A percentile compares a stretch with the other conserved stretches of the same genome.
These are phyloP conservation scores for Ampelocalamus luodianensis DNA, from an alignment of 176 grass and related monocot genomes.

Conservation along the genomic window DNA sequence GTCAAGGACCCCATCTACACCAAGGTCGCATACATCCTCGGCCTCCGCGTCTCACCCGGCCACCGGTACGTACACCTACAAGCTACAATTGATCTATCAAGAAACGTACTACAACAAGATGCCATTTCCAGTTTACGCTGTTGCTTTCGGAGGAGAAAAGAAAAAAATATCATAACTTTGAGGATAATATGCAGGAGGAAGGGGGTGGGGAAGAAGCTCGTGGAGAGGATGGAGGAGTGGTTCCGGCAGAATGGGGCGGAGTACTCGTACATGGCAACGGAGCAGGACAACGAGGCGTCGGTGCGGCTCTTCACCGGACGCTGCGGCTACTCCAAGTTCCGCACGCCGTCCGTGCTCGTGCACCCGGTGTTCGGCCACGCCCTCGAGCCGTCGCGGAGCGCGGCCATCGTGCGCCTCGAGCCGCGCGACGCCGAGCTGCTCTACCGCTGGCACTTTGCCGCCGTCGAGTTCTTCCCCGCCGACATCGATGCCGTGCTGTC, in stretches of 20 bases:
- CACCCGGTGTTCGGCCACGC: conserved; percentile 81
- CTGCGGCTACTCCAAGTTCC: conserved; percentile 87
- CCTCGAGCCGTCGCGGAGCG: conserved; percentile 32
- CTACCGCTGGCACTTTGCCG: conserved; percentile 66
- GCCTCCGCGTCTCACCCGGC: conserved; percentile 79
- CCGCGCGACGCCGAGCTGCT: conserved; percentile 52
- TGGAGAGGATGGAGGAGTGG: conserved; percentile 76
- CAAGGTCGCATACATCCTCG: conserved; percentile 83
- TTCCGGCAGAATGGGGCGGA: conserved; percentile 66
- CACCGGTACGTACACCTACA: conserved; percentile 55
- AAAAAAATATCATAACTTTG: not conserved
- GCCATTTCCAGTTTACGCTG: not conserved
- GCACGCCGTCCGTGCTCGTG: conserved; percentile 64
- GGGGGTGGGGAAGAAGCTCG: conserved; percentile 66
- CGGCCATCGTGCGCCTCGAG: conserved; percentile 34
- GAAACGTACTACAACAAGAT: not conserved
- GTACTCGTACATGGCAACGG: conserved; percentile 92
- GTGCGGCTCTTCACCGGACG: conserved; percentile 78
- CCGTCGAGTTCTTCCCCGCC: conserved; percentile 83
- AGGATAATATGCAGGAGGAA: conserved; percentile 50
- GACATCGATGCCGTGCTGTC: conserved; percentile 74
- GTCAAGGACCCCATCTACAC: conserved; percentile 51
- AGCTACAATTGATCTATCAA: not conserved
- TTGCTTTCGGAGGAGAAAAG: not conserved
- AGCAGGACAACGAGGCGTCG: conserved; percentile 73